Base-by-base conservation (phyloP, 305 asterid genomes). In the Fraxinus albicans region DNA sequence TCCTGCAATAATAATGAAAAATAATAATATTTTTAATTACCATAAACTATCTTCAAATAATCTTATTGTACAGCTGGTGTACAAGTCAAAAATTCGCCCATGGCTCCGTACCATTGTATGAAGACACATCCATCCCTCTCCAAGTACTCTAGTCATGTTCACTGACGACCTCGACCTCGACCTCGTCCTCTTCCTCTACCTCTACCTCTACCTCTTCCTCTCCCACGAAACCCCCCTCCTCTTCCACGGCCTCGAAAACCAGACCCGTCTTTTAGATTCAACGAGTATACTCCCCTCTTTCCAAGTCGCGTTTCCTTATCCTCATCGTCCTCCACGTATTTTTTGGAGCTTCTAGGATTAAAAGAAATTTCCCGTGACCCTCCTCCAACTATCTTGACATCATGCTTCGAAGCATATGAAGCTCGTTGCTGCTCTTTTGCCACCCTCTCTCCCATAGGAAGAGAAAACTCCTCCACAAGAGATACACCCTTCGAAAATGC, bases 281-380 rank as follows among this genome's bases (percentile, higher is more conserved):
- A 83, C 3, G 96, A 92, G 73, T 91, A 91, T 80, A 93, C 77
- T 4, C 99, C 98, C 78, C 98, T 90, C 87, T 87, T 95, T 23
- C 80, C 90, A 9, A 88, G 87, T 8, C 82, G 88, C 72, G 78
- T 42, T 36, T 83, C 90, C 84, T 82, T 90, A 19, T 88, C 93
- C 10, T 76, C 93, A 1, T 94, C 96, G 44, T 93, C 91, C 87
- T 95, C 98, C 65, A 50, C 85, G 81, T 79, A 84, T 87, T 86
- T 91, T 0, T 92, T 92, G 8, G 91, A 85, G 89, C 94, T 94
- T 86, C 90, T 88, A 53, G 97, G 86, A 4, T 85, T 86, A 89
- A 95, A 94, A 34, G 99, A 91, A 84, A 95, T 89, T 84, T 95
- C 98, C 76, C 98, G 89, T 2, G 98, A 89, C 25, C 99, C 99